phyloP scores from a whole-genome alignment of 352 stramenopile species.

The Globisporangium emineosum region DNA sequence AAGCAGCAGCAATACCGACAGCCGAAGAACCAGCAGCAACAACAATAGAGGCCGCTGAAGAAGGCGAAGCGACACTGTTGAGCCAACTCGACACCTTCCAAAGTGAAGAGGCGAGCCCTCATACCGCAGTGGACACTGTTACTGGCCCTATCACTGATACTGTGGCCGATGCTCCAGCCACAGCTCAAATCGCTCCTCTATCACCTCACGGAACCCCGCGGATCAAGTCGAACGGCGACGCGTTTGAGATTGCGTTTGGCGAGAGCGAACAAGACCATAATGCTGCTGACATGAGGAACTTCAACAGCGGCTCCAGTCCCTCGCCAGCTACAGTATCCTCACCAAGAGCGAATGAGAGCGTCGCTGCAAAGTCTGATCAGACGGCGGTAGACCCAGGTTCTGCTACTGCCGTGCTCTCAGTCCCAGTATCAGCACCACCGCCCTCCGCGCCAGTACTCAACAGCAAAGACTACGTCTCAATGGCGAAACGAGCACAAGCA shows the following conservation, averaged over 20 bases:
- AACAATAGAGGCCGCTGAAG: not conserved
- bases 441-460: not conserved
- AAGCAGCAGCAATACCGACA: conserved; percentile 1
- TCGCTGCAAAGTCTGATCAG: not conserved
- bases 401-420: not conserved
- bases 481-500: conserved; percentile 46
- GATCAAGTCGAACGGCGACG: conserved; percentile 2
- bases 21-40: not conserved
- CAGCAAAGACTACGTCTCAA: conserved; percentile 23
- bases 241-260: conserved; percentile 15
- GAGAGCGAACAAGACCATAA: conserved; percentile 12
- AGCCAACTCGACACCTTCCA: not conserved
- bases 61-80: not conserved
- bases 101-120: too few relatives aligned
- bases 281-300: too few relatives aligned
- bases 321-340: not conserved
- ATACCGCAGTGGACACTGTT: not conserved
- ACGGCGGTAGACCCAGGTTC: not conserved
- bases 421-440: not conserved
- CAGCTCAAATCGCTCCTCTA: not conserved
- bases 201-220: not conserved
- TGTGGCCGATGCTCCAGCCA: not conserved
- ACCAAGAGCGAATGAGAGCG: not conserved
- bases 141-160: not conserved
- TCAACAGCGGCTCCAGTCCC: not conserved